Base-by-base conservation (phyloP, 108 stramenopile species). In the Schizochytrium sp. region DNA sequence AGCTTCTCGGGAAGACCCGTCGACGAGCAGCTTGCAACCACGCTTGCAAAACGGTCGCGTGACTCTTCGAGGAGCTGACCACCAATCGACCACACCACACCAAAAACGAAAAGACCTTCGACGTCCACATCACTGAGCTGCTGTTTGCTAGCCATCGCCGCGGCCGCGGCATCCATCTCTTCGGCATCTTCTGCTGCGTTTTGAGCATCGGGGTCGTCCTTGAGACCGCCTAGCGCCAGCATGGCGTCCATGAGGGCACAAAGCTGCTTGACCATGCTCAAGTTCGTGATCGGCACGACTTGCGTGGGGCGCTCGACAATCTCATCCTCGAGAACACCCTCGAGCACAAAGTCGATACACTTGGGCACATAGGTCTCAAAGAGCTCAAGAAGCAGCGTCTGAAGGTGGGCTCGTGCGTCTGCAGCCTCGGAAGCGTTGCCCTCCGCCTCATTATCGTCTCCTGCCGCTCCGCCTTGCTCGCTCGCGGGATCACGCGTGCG, bases 261-360 rank as follows among this genome's bases (percentile, higher is more conserved):
- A 0, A 95, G 91, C 92, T 95, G 95, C 90, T 94, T 94, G 43
- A 93, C 92, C 94, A 95, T 89, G 76, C 93, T 92, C 23, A 95
- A 44, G 76, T 92, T 89, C 34, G 94, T 91, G 43, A 94, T 90
- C 28, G 93, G 91, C 41, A 95, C 92, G 28, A 95, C 94, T 90
- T 92, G 92, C n/a, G 58, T 58, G 19, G 89, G 89, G 47, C 92
- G 93, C 88, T 94, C 93, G 3, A 88, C 94, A 21, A 92, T 72
- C 72, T 93, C 94, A 34, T 94, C 94, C 34, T 93, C 93, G 5
- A 94, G 58, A 4, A 95, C 57, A 4, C 95, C 95, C 34, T 93
- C 72, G 58, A 95, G 92, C 29, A 95, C 93, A 58, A 93, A 94
- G 63, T 95, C 95, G 18, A 95, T 91, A 44, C 89, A 93, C 51